Evolutionary conservation across 1,139 yeast species (phyloP).

Genomic region (Citeromyces siamensis): DNA sequence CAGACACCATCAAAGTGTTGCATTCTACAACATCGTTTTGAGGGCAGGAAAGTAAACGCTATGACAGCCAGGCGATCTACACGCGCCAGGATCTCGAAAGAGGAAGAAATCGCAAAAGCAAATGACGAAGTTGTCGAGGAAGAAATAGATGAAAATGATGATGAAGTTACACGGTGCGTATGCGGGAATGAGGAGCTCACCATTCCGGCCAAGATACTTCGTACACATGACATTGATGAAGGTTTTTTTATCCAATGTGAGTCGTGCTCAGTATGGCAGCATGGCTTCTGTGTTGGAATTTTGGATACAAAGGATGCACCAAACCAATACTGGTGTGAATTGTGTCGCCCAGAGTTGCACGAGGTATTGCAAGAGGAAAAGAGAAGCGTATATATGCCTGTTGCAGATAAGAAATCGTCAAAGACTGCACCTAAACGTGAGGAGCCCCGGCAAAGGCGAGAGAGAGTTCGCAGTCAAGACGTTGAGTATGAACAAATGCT

Average conservation of each 20-base stretch:
- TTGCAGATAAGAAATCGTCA: conserved; percentile 8
- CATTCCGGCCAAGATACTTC: conserved; percentile 20
- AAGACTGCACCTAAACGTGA: conserved; percentile 1
- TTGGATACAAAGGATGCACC: conserved; percentile 66
- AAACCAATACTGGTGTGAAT: conserved; percentile 89
- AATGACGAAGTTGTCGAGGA: not conserved
- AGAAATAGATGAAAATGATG: conserved; percentile 5
- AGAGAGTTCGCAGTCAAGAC: conserved; percentile 17
- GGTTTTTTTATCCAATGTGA: conserved; percentile 88
- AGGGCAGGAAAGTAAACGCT: too few relatives aligned
- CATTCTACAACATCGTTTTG: too few relatives aligned
- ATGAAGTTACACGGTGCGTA: conserved; percentile 77
- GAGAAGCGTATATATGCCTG: conserved; percentile 35
- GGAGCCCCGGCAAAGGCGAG: conserved; percentile 2
- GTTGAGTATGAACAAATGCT: conserved; percentile 53
- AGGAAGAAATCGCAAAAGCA: not conserved
- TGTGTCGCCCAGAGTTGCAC: conserved; percentile 78
- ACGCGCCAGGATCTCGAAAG: not conserved
- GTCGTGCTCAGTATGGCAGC: conserved; percentile 92
- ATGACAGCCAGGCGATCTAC: not conserved
- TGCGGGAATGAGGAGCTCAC: conserved; percentile 71
- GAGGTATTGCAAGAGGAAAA: conserved; percentile 25
- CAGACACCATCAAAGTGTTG: too few relatives aligned
- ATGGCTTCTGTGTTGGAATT: conserved; percentile 89
- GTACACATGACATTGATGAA: conserved; percentile 41